These are phyloP conservation scores for Amoebophrya sp. DNA, from an alignment of 169 alveolate genomes.

Conservation along the genomic window DNA sequence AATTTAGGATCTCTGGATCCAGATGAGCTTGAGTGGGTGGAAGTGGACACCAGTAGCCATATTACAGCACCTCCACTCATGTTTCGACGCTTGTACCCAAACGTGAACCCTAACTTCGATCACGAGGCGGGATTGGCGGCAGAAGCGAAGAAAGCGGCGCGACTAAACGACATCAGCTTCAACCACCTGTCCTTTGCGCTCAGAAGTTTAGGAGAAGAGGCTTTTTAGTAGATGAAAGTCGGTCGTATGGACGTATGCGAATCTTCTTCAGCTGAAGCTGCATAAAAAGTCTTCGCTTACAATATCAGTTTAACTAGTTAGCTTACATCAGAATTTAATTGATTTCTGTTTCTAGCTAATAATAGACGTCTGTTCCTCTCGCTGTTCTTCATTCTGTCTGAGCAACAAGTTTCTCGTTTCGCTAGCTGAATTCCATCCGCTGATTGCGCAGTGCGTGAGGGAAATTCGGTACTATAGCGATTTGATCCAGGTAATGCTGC, in stretches of 20 bases:
- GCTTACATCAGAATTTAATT: no score
- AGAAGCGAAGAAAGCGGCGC: background rate
- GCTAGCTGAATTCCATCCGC: background rate
- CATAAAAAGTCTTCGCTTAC: no score
- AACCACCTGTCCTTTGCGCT: background rate
- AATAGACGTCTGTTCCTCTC: no score
- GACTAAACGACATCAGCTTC: background rate
- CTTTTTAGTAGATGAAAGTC: no score
- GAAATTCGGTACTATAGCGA: background rate
- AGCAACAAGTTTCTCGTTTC: background rate
- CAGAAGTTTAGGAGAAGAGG: no score
- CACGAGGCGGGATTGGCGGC: background rate
- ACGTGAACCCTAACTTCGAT: background rate
- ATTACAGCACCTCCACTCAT: background rate
- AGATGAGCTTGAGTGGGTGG: background rate
- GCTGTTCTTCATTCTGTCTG: no score
- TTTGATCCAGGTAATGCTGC: conserved; percentile 8
- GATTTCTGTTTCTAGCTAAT: no score
- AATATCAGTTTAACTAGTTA: no score
- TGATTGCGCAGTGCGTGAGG: background rate
- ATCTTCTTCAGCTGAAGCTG: no score
- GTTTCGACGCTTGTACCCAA: background rate
- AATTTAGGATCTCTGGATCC: background rate
- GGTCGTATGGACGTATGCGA: no score
- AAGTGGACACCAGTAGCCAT: background rate